These are phyloP conservation scores for Postia placenta DNA, from an alignment of 768 basidiomycete species.

Conservation along the genomic window DNA sequence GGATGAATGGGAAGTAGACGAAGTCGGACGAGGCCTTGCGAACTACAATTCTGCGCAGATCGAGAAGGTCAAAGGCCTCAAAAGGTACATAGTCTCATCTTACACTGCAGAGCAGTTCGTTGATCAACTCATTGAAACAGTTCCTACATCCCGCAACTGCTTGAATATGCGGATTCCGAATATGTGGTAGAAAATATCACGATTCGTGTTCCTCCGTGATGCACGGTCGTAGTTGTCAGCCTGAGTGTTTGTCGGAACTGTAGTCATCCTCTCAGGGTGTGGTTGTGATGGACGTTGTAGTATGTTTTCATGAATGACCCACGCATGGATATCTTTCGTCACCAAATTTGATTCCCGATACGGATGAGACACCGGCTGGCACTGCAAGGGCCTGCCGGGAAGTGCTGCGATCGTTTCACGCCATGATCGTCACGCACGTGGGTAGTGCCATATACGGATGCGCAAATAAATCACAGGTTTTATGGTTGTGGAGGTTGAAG, in stretches of 20 bases:
- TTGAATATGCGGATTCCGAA: constrained; percentile 95
- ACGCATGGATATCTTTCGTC: too few relatives aligned
- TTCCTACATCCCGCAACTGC: constrained; percentile 66
- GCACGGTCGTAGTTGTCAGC: too few relatives aligned
- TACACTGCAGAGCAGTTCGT: not conserved
- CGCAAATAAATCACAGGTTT: constrained; percentile 4
- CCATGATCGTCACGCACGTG: too few relatives aligned
- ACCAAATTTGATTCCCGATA: too few relatives aligned
- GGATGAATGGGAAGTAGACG: constrained; percentile 66
- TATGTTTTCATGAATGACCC: too few relatives aligned
- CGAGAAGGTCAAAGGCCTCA: constrained; percentile 76
- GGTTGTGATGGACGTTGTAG: too few relatives aligned
- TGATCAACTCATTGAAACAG: constrained; percentile 33
- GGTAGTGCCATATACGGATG: constrained; percentile 15
- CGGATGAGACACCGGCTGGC: too few relatives aligned
- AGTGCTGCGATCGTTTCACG: too few relatives aligned
- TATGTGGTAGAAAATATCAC: constrained; percentile 96
- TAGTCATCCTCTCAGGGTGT: too few relatives aligned
- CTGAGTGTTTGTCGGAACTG: too few relatives aligned
- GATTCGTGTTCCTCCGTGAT: constrained; percentile 52
- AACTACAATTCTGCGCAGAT: constrained; percentile 97
- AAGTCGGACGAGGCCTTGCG: constrained; percentile 90
- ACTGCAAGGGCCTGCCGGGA: too few relatives aligned
- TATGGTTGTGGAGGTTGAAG: not conserved
- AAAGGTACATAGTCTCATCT: constrained; percentile 57